Base-by-base conservation (phyloP, 768 basidiomycete species). In the Agaricus sinodeliciosus region DNA sequence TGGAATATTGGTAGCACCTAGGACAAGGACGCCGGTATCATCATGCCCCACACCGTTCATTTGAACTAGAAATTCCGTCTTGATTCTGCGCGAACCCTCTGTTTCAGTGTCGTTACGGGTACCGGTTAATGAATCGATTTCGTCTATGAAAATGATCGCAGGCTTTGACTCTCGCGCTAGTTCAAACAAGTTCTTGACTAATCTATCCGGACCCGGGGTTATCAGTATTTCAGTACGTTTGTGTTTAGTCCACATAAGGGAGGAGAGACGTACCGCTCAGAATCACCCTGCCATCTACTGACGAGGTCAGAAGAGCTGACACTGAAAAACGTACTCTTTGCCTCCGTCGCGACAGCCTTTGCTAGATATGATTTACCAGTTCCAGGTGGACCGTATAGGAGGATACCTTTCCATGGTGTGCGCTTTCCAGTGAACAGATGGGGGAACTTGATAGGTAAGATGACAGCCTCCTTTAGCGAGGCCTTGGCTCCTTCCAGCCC, bases 1-100 rank as follows among this genome's bases (percentile, higher is more conserved):
- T 2, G 96, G 96, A 48, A 98, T 96, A 60, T 99, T 99, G 4
- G 96, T 99, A 8, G 96, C 96, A 27, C 94, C 96, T 18, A 99
- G 79, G 8, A 98, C 94, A 16, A 99, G 79, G 0, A 99, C 91
- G 8, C 96, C 96, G 0, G 90, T 90, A 67, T 96, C 94, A 55
- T 99, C 96, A 63, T 97, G 92, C 0, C 96, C 96, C 1, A 98
- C 95, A 37, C 96, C 96, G 57, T 98, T 92, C 93, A 98, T 98
- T 65, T 97, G 92, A n/a, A 94, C 90, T 45, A 94, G 72, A 58
- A 94, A 95, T 69, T 97, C 95, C 0, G 95, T 97, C 78, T 97
- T 98, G 66, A 98, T 97, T 34, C 95, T 80, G 59, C 94, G 73
- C n/a, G 90, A 90, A 4, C 95, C 96, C 65, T 98, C 96, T 0